Conservation (phyloP, 2,329 filamentous ascomycete species). For the Penicillium psychrosexuale region DNA sequence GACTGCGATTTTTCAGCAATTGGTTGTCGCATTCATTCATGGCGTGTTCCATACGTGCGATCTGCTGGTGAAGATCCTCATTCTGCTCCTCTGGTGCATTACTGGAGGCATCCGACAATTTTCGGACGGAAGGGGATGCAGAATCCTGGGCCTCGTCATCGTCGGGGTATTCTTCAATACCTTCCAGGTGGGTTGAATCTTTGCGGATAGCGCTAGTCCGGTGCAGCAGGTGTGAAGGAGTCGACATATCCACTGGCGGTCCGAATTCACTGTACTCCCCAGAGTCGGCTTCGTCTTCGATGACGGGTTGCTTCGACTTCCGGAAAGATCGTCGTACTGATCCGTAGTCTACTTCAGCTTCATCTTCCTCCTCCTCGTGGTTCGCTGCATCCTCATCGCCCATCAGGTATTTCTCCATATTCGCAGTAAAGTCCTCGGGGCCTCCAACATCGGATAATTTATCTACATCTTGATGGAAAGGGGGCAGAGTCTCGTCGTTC, state of each 20-base stretch:
- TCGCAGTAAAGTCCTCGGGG: conserved; percentile 43
- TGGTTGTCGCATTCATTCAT: conserved; percentile 36
- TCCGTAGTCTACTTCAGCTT: conserved; percentile 7
- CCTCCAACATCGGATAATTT: conserved; percentile 40
- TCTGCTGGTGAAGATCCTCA: conserved; percentile 30
- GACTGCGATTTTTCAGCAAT: conserved; percentile 30
- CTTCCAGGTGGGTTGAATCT: conserved; percentile 36
- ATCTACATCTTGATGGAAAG: conserved; percentile 28
- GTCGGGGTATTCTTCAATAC: conserved; percentile 36
- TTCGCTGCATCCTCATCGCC: conserved; percentile 23
- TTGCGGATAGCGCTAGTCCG: conserved; percentile 25
- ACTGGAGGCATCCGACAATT: conserved; percentile 18
- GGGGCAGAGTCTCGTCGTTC: conserved; percentile 26
- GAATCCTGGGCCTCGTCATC: conserved; percentile 21
- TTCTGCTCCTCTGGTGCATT: conserved; percentile 17
- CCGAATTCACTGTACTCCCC: conserved; percentile 44
- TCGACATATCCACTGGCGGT: conserved; percentile 45
- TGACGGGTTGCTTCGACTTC: conserved; percentile 23
- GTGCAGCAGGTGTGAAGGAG: conserved; percentile 41
- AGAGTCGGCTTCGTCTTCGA: conserved; percentile 32
- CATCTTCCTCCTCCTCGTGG: conserved; percentile 13
- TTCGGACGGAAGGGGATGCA: conserved; percentile 29
- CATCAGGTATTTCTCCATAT: conserved; percentile 41
- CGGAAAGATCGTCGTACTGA: conserved; percentile 18
- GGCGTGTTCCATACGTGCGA: conserved; percentile 32